Evolutionary conservation across 148 eudicot species (phyloP).

Genomic region (Silene conica): DNA sequence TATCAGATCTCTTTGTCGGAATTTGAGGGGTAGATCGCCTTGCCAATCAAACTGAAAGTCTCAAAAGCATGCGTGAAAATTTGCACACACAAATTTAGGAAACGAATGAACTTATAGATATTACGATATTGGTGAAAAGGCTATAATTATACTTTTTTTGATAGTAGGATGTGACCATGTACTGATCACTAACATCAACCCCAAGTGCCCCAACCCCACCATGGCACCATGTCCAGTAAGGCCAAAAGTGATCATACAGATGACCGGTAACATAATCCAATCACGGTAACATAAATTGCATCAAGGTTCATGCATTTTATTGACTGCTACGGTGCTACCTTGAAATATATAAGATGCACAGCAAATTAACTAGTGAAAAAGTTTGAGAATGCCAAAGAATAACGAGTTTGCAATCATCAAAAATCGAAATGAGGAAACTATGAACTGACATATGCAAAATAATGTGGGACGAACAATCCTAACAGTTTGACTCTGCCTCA

Average conservation of each 20-base stretch:
- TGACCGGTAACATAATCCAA: background rate
- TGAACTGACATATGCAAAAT: background rate
- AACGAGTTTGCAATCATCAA: too few species aligned
- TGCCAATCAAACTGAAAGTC: slow-evolving; percentile 88
- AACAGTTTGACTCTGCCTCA: background rate
- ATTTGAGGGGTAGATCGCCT: slow-evolving; percentile 82
- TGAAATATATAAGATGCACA: background rate
- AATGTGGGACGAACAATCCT: background rate
- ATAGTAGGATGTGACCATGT: background rate
- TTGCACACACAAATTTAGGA: background rate
- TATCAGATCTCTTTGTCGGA: slow-evolving; percentile 72
- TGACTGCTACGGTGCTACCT: background rate
- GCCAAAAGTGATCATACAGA: background rate
- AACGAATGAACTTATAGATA: background rate
- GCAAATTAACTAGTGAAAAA: background rate
- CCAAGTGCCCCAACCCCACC: background rate
- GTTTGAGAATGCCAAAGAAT: background rate
- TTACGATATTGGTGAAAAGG: background rate
- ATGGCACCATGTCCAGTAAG: background rate
- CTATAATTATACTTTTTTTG: background rate
- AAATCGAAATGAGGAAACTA: background rate
- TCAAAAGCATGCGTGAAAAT: slow-evolving; percentile 13
- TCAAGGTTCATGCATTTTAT: background rate
- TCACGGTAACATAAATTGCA: background rate
- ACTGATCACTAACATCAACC: background rate